Conservation (phyloP, 2,329 filamentous ascomycete species). For the Clarireedia homoeocarpa region DNA sequence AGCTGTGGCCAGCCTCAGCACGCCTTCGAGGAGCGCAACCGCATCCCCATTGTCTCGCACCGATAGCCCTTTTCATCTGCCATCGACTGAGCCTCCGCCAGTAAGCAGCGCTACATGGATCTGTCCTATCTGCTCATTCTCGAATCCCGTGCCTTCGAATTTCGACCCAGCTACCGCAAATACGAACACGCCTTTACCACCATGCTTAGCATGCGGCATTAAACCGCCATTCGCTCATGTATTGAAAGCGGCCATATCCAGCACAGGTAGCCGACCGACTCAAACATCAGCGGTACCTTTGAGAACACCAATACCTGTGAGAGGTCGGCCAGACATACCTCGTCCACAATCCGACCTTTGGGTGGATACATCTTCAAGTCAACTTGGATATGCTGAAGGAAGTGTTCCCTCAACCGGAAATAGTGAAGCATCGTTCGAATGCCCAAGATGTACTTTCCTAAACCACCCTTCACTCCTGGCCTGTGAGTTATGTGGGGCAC, state of each 20-base stretch:
- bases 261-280: slow-evolving; percentile 50
- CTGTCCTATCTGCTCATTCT: slow-evolving; percentile 91
- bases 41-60: slow-evolving; percentile 39
- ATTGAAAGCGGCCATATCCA: slow-evolving; percentile 78
- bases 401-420: slow-evolving; percentile 14
- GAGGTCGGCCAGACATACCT: slow-evolving; percentile 18
- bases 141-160: slow-evolving; percentile 85
- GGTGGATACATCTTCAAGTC: slow-evolving; percentile 9
- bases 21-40: slow-evolving; percentile 38
- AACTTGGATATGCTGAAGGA: neutral
- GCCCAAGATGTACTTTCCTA: slow-evolving; percentile 84
- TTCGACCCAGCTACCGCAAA: slow-evolving; percentile 82
- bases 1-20: slow-evolving; percentile 39
- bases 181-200: slow-evolving; percentile 70
- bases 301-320: slow-evolving; percentile 25
- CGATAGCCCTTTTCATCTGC: slow-evolving; percentile 36
- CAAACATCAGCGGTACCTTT: slow-evolving; percentile 23
- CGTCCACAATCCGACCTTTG: slow-evolving; percentile 20
- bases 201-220: slow-evolving; percentile 89
- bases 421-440: slow-evolving; percentile 46
- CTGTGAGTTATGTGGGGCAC: slow-evolving; percentile 87
- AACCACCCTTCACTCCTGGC: slow-evolving; percentile 81
- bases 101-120: slow-evolving; percentile 75
- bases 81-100: slow-evolving; percentile 39
- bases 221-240: slow-evolving; percentile 78